These are phyloP conservation scores for Dacryopinax spathularia DNA, from an alignment of 768 basidiomycete species.

Conservation along the genomic window DNA sequence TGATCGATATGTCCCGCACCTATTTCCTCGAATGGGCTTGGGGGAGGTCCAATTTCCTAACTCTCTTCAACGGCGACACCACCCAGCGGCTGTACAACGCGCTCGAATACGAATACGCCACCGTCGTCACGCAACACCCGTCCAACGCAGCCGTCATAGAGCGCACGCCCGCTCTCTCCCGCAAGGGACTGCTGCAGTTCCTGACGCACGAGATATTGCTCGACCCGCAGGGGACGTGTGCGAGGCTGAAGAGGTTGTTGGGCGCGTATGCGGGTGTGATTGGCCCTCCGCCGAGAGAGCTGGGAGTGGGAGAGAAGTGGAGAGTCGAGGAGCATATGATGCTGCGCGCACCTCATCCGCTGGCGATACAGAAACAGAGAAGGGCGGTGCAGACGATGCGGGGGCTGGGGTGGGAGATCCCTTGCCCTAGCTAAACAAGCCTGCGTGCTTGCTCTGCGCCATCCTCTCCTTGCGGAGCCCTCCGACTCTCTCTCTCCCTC, in stretches of 20 bases:
- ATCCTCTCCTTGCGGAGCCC: too few relatives aligned
- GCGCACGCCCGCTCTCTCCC: not conserved
- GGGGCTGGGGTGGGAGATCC: not conserved
- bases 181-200: not conserved
- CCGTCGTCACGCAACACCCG: not conserved
- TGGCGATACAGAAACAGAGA: not conserved
- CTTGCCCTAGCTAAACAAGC: not conserved
- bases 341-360: not conserved
- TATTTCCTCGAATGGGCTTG: not conserved
- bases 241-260: not conserved
- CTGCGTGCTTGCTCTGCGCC: too few relatives aligned
- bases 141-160: not conserved
- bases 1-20: not conserved
- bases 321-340: not conserved
- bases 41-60: not conserved
- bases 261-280: not conserved
- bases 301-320: not conserved
- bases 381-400: not conserved
- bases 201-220: not conserved
- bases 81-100: slow-evolving; percentile 1
- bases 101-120: not conserved
- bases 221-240: not conserved
- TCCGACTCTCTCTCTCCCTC: too few relatives aligned
- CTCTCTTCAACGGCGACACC: not conserved
- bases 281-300: not conserved